Conservation (phyloP, 1,284 basidiomycete genomes). For the Ustilago shanxiensis region DNA sequence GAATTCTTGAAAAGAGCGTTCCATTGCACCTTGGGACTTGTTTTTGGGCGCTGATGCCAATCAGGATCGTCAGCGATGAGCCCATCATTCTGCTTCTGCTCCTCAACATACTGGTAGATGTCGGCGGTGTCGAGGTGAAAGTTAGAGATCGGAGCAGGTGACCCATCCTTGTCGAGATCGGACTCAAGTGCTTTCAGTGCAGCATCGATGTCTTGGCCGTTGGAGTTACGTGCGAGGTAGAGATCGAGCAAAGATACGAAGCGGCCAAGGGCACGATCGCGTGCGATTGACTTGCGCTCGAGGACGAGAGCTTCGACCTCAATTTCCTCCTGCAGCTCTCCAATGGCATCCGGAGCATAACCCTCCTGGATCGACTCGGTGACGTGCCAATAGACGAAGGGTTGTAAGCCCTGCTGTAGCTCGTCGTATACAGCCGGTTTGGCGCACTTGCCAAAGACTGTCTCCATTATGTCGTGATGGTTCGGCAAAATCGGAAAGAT, state of each 20-base stretch:
- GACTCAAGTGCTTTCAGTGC: slow-evolving; percentile 13
- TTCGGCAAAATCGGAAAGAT: not conserved
- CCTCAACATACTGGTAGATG: slow-evolving; percentile 38
- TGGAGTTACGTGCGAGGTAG: slow-evolving; percentile 20
- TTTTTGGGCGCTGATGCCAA: slow-evolving; percentile 13
- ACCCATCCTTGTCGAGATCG: slow-evolving; percentile 9
- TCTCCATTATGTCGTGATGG: slow-evolving; percentile 12
- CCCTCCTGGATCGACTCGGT: slow-evolving; percentile 39
- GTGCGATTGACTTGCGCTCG: slow-evolving; percentile 28
- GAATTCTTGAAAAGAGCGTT: slow-evolving; percentile 18
- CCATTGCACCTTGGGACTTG: slow-evolving; percentile 27
- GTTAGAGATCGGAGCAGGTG: slow-evolving; percentile 4
- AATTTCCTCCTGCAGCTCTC: slow-evolving; percentile 27
- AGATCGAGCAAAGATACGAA: slow-evolving; percentile 30
- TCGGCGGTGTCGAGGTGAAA: slow-evolving; percentile 23
- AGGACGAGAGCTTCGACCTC: slow-evolving; percentile 47
- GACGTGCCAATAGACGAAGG: slow-evolving; percentile 45
- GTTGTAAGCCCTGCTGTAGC: slow-evolving; percentile 37
- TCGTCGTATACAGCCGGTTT: slow-evolving; percentile 21
- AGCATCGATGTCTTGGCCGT: not conserved
- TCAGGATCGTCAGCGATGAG: slow-evolving; percentile 30
- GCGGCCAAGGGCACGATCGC: slow-evolving; percentile 37
- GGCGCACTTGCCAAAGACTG: slow-evolving; percentile 18
- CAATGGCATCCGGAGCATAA: slow-evolving; percentile 29
- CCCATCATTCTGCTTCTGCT: slow-evolving; percentile 27